Evolutionary conservation across 495 filamentous ascomycete genomes (phyloP).

Genomic region (Aspergillus diversus): DNA sequence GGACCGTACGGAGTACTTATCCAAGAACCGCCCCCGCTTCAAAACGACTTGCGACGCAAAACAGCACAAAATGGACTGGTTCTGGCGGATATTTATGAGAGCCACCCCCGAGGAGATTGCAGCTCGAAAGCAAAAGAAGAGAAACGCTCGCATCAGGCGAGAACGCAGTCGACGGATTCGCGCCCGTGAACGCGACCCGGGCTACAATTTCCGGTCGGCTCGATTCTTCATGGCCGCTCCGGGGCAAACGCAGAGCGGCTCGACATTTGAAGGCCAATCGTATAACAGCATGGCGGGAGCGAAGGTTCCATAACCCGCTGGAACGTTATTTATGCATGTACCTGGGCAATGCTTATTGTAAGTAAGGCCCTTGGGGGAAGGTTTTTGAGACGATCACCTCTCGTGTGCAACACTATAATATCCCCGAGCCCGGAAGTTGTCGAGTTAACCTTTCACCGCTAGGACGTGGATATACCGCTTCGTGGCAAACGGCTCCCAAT

Average conservation of each 20-base stretch:
- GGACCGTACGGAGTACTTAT: too few relatives aligned
- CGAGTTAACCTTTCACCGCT: too few relatives aligned
- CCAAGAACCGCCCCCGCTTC: too few relatives aligned
- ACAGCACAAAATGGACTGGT: background rate
- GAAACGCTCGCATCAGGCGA: background rate
- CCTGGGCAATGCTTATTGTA: too few relatives aligned
- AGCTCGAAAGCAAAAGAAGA: background rate
- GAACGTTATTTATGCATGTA: too few relatives aligned
- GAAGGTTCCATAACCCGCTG: background rate
- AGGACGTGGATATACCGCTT: too few relatives aligned
- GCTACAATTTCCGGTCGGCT: background rate
- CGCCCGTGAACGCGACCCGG: background rate
- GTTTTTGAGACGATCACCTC: too few relatives aligned
- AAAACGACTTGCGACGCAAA: background rate
- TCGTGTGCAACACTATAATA: too few relatives aligned
- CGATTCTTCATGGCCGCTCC: background rate
- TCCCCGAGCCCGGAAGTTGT: too few relatives aligned
- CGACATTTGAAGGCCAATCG: background rate
- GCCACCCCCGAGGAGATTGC: background rate
- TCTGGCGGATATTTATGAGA: background rate
- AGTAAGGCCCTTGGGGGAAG: too few relatives aligned
- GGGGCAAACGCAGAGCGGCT: background rate
- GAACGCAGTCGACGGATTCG: slow-evolving; percentile 3
- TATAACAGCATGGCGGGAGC: background rate
- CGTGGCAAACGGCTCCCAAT: too few relatives aligned